A percentile compares a stretch with the other conserved stretches of the same genome.
Conservation (phyloP, 257 asterid species). For the Asclepias syriaca region DNA sequence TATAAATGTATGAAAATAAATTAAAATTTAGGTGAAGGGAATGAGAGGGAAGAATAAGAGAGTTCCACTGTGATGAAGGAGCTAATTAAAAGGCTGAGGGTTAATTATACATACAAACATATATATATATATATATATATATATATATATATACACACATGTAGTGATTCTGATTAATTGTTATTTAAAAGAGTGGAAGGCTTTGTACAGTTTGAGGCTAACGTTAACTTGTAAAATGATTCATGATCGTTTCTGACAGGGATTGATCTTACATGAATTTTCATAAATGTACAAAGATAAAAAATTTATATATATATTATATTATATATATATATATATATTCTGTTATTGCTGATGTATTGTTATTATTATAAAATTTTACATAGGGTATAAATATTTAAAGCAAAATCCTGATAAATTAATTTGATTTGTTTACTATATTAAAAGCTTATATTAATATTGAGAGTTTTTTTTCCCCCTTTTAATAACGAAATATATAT, state of each 20-base stretch:
- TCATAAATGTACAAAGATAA: slow-evolving; percentile 9
- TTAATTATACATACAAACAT: background rate
- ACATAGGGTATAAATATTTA: too few species aligned
- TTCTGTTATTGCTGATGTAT: background rate
- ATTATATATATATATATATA: too few species aligned
- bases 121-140: background rate
- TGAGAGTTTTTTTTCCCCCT: too few species aligned
- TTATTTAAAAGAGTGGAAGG: background rate
- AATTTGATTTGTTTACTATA: too few species aligned
- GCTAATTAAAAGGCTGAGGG: slow-evolving; percentile 1
- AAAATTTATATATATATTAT: background rate
- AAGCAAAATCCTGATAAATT: too few species aligned
- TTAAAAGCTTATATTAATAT: too few species aligned
- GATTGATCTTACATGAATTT: background rate
- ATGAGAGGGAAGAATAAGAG: background rate
- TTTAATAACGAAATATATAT: too few species aligned
- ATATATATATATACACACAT: background rate
- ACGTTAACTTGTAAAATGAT: slow-evolving; percentile 18
- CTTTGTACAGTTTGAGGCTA: slow-evolving; percentile 17
- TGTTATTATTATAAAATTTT: background rate
- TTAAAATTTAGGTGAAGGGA: background rate
- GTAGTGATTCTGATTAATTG: too few species aligned
- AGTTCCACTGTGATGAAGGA: slow-evolving; percentile 2
- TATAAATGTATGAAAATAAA: background rate
- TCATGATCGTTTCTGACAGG: background rate